These are phyloP conservation scores for Ziziphus jujuba DNA, from an alignment of 306 rosid species.

Conservation along the genomic window DNA sequence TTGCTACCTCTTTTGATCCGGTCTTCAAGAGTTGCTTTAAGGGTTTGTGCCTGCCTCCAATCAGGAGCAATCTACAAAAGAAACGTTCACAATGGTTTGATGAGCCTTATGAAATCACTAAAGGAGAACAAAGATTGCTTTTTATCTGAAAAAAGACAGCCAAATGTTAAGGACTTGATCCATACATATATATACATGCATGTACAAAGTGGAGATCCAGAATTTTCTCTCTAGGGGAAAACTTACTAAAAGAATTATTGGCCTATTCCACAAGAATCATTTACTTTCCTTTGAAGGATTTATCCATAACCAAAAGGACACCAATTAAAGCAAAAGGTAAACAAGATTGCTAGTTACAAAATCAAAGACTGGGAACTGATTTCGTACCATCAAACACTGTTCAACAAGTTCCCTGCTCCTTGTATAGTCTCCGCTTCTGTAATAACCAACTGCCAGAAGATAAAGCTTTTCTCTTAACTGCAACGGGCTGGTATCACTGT, in stretches of 20 bases:
- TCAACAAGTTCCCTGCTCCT: slow-evolving; percentile 75
- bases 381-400: slow-evolving; percentile 62
- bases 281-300: neutral
- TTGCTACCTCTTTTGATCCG: slow-evolving; percentile 66
- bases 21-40: slow-evolving; percentile 68
- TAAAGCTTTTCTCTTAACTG: slow-evolving; percentile 75
- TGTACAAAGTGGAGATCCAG: too few species aligned
- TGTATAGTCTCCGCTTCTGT: slow-evolving; percentile 60
- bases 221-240: too few species aligned
- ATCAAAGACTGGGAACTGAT: slow-evolving; percentile 14
- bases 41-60: slow-evolving; percentile 84
- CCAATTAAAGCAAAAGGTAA: neutral
- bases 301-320: neutral
- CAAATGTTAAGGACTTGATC: too few species aligned
- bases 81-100: slow-evolving; percentile 1
- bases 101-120: neutral
- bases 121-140: neutral
- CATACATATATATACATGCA: too few species aligned
- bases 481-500: slow-evolving; percentile 40
- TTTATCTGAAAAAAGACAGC: too few species aligned
- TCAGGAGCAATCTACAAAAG: slow-evolving; percentile 81
- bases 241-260: too few species aligned
- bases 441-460: slow-evolving; percentile 88
- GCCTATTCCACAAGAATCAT: too few species aligned
- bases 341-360: neutral